Evolutionary conservation across 2,329 filamentous ascomycete species (phyloP).

Genomic region (Alternaria incomplexa): DNA sequence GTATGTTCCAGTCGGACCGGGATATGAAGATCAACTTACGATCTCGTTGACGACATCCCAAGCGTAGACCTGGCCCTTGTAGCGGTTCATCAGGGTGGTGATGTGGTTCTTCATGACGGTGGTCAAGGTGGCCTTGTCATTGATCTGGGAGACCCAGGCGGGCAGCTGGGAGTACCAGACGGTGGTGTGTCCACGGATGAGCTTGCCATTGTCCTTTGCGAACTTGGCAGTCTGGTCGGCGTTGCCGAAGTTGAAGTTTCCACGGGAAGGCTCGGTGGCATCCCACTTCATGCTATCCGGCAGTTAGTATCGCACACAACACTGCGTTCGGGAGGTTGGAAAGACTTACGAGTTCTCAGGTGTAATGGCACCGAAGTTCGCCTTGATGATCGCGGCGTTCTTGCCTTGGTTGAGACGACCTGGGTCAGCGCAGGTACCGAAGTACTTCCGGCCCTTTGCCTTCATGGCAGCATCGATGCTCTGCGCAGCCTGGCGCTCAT

Average conservation of each 20-base stretch:
- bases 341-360: slow-evolving; percentile 63
- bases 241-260: slow-evolving; percentile 57
- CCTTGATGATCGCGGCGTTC: slow-evolving; percentile 64
- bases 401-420: slow-evolving; percentile 58
- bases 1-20: neutral
- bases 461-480: slow-evolving; percentile 65
- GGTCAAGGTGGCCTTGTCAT: slow-evolving; percentile 61
- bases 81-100: slow-evolving; percentile 62
- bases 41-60: slow-evolving; percentile 73
- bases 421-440: slow-evolving; percentile 65
- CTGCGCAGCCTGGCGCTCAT: slow-evolving; percentile 41
- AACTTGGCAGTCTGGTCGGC: slow-evolving; percentile 66
- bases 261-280: slow-evolving; percentile 55
- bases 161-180: slow-evolving; percentile 65
- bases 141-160: slow-evolving; percentile 65
- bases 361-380: slow-evolving; percentile 69
- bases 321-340: neutral
- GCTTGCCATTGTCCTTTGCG: slow-evolving; percentile 62
- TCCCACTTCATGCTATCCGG: slow-evolving; percentile 70
- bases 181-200: slow-evolving; percentile 70
- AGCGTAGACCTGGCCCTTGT: slow-evolving; percentile 68
- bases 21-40: neutral
- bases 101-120: slow-evolving; percentile 67
- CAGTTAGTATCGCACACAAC: neutral
- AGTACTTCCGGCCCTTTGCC: slow-evolving; percentile 71